Base-by-base conservation (phyloP, 257 asterid genomes). In the Nicotiana benthamiana region DNA sequence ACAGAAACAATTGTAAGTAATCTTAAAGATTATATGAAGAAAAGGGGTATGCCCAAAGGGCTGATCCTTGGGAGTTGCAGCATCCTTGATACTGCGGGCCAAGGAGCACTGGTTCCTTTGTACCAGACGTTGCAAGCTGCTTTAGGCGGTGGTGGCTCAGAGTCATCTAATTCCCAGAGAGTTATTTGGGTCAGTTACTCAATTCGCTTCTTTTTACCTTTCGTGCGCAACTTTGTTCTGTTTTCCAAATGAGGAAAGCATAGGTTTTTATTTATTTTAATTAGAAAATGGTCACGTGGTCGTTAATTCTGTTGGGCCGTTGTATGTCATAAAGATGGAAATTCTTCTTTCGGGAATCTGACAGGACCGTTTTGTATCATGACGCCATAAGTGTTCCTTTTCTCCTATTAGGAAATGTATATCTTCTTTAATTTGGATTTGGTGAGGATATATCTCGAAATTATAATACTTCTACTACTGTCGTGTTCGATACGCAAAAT, bases 11-110 rank as follows among this genome's bases (percentile, higher is more conserved):
- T 95, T 83, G 97, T 92, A 75, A 85, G 83, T 70, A 93, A 88
- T 83, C 94, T 95, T 75, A 88, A 89, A 88, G 95, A 90, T 64
- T 91, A 89, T 79, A 86, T 95, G 91, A 91, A 88, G 82, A 88
- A 87, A 83, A 86, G 80, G 92, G 97, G 96, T 81, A 78, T 88
- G 78, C 94, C 97, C 18, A 93, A 95, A 79, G 98, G 98, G 89
- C 80, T 93, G 85, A 87, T 86, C 84, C 93, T 95, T 48, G 98
- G 98, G 74, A 93, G 95, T 83, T 95, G 95, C 91, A 91, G 89
- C 46, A 83, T 93, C 90, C 98, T 95, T 81, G 99, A 95, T 81
- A 91, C 97, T 48, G 99, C 98, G 22, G 99, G 99, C 28, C 92
- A 92, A 65, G 99, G 99, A 82, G 94, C 97, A 28, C 82, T 89